Evolutionary conservation across 495 filamentous ascomycete species (phyloP), one percentile per base, ranked within the genome.

Genomic region (Apodospora peruviana): DNA sequence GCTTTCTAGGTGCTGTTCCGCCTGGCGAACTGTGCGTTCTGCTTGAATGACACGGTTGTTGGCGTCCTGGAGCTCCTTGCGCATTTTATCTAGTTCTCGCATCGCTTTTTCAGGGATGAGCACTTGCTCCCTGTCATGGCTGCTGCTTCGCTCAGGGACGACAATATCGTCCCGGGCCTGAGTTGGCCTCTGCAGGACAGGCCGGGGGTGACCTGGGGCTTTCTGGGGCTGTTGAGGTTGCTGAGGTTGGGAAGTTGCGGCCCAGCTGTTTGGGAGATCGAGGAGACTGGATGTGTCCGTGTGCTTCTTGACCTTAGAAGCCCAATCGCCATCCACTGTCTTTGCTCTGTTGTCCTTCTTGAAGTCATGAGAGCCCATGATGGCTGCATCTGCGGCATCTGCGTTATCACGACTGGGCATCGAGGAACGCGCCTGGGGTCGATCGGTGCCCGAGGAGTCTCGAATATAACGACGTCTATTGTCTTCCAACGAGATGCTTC

Each of bases 31-130:
- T 7, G 21, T 47, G 12, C 53, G 39, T 25, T 60, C 53, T 11
- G 53, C 53, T 25, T 57, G 47, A 2, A 51, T 42, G 9, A 51
- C 57, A 8, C 53, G 50, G 38, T 12, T 42, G 16, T 43, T 49
- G 8, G 54, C 53, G 0, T 44, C 50, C 4, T 17, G 18, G 22
- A 56, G 50, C 39, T 52, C 36, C 23, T 24, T 9, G 9, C 1
- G 24, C 24, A 20, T 16, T 9, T 17, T 21, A 7, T 45, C 25
- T 35, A 11, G n/a, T 21, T 18, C 35, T 2, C 41, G 11, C 10
- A 22, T n/a, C 23, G 17, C 14, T 48, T 51, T 2, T 45, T 44
- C 0, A 47, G 44, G 16, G n/a, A n/a, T n/a, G n/a, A n/a, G n/a
- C 16, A 2, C 32, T 2, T 35, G 2, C 11, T 35, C 32, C 11